Percentiles rank a stretch among this genome's conserved stretches.
Conservation (phyloP, 2,329 filamentous ascomycete species). For the Fusarium vanettenii region DNA sequence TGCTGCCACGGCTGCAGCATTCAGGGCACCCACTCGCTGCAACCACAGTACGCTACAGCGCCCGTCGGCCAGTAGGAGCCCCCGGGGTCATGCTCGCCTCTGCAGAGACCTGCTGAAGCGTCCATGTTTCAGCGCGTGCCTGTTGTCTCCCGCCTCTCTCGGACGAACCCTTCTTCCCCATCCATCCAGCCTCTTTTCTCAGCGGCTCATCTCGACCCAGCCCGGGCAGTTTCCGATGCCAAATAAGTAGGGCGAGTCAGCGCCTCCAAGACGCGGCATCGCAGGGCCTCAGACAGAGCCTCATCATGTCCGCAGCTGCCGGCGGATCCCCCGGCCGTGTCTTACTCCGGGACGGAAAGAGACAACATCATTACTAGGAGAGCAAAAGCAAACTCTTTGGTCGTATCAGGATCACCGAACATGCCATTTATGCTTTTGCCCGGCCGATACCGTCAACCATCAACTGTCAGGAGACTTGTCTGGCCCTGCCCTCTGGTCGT, state of each 20-base stretch:
- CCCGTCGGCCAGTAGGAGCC: conserved; percentile 19
- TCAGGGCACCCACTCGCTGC: conserved; percentile 6
- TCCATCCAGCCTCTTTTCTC: not conserved
- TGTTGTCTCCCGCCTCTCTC: conserved; percentile 26
- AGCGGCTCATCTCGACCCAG: not conserved
- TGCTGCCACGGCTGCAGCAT: conserved; percentile 20
- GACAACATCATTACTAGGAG: conserved; percentile 3
- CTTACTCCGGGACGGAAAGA: not conserved
- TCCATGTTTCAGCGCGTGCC: conserved; percentile 13
- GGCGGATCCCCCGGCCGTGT: not conserved
- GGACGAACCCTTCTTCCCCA: conserved; percentile 20
- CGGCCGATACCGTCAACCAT: not conserved
- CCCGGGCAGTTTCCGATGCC: not conserved
- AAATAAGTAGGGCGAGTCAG: not conserved
- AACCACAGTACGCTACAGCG: conserved; percentile 13
- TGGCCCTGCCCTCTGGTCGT: not conserved
- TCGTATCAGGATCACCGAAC: not conserved
- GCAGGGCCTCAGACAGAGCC: conserved; percentile 1
- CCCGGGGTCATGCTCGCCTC: not conserved
- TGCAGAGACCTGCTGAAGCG: conserved; percentile 1
- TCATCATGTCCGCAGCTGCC: not conserved
- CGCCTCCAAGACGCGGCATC: not conserved
- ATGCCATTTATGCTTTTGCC: conserved; percentile 4
- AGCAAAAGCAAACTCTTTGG: conserved; percentile 21
- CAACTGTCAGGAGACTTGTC: conserved; percentile 1